Conservation (phyloP, 2,329 filamentous ascomycete genomes). For the Fusarium oxysporum region DNA sequence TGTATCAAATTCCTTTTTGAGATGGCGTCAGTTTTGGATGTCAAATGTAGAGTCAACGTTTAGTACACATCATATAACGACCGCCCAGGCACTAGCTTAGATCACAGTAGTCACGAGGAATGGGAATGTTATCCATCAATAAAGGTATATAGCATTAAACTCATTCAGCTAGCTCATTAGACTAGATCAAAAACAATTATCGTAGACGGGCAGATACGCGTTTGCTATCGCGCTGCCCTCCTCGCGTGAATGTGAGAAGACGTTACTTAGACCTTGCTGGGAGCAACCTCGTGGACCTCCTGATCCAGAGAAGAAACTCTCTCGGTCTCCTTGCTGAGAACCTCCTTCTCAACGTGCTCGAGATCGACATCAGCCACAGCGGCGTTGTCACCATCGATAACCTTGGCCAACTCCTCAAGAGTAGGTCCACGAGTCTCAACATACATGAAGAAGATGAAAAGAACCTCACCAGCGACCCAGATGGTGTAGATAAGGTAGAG, state of each 20-base stretch:
- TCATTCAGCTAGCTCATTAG: neutral
- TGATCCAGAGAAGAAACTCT: conserved; percentile 3
- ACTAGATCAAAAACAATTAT: neutral
- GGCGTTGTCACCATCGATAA: conserved; percentile 74
- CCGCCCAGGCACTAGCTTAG: accelerated
- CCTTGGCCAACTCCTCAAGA: conserved; percentile 70
- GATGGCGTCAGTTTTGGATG: neutral
- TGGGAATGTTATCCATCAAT: neutral
- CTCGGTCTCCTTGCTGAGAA: conserved; percentile 3
- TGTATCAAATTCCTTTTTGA: neutral
- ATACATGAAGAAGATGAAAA: conserved; percentile 74
- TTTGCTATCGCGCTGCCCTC: too few species aligned
- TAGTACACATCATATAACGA: accelerated
- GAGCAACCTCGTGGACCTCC: conserved; percentile 6
- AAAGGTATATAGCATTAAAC: conserved; percentile 7
- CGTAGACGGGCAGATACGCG: too few species aligned
- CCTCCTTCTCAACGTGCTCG: conserved; percentile 65
- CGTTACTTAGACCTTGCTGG: conserved; percentile 4
- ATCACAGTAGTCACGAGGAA: neutral
- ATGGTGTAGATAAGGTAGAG: conserved; percentile 74
- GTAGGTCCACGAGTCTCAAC: conserved; percentile 78
- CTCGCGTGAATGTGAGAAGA: neutral
- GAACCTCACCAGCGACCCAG: conserved; percentile 69
- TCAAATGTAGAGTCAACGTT: accelerated
- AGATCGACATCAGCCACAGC: conserved; percentile 65